These are phyloP conservation scores for Colletotrichum plurivorum DNA, from an alignment of 2,329 filamentous ascomycete genomes.

Conservation along the genomic window DNA sequence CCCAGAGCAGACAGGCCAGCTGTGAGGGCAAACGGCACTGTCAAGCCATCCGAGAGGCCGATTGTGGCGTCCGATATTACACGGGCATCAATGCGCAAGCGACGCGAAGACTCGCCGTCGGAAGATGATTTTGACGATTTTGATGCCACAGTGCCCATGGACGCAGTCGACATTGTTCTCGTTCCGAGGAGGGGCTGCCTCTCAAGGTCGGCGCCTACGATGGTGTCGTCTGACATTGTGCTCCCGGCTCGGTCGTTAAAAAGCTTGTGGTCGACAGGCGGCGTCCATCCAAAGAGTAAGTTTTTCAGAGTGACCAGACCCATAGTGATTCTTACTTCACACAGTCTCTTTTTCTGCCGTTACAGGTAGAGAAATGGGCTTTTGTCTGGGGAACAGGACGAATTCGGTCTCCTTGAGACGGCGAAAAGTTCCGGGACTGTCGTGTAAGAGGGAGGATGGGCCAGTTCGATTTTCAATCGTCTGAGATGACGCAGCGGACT, in stretches of 20 bases:
- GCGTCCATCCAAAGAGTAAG: conserved; percentile 38
- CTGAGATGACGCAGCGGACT: not conserved
- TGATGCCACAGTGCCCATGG: conserved; percentile 26
- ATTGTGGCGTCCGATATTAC: conserved; percentile 57
- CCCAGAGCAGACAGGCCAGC: conserved; percentile 78
- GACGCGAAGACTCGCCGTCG: conserved; percentile 20
- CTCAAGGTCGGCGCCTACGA: conserved; percentile 39
- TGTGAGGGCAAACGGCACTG: conserved; percentile 84
- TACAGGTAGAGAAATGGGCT: not conserved
- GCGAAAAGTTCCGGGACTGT: not conserved
- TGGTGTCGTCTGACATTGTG: conserved; percentile 41
- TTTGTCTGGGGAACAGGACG: not conserved
- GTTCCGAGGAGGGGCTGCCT: conserved; percentile 39
- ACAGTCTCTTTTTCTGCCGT: not conserved
- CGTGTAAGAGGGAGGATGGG: not conserved
- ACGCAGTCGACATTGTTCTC: conserved; percentile 23
- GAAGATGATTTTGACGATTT: conserved; percentile 20
- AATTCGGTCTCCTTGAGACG: not conserved
- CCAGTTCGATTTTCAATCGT: not conserved
- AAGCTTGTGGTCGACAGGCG: conserved; percentile 14
- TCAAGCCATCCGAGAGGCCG: conserved; percentile 83
- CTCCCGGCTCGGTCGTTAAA: conserved; percentile 24
- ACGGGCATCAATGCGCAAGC: conserved; percentile 42
- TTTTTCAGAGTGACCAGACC: conserved; percentile 42
- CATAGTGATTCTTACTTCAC: conserved; percentile 26